Conservation (phyloP, 345 rosid genomes). For the Citrus australasica region DNA sequence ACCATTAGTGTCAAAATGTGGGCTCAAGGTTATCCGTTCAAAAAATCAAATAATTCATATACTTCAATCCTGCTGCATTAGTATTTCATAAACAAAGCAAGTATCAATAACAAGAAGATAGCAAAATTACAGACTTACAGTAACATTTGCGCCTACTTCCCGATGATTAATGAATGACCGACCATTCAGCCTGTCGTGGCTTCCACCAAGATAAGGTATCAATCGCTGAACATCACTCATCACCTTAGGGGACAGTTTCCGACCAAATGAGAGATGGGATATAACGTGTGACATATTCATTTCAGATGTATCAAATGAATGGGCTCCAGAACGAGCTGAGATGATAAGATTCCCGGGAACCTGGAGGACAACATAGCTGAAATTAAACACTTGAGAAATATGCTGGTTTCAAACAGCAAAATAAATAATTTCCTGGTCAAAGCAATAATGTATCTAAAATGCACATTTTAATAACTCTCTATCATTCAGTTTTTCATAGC, state of each 20-base stretch:
- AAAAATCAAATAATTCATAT: not conserved
- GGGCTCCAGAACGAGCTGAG: constrained; percentile 88
- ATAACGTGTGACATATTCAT: constrained; percentile 98
- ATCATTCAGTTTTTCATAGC: constrained; percentile 5
- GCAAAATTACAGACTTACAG: constrained; percentile 54
- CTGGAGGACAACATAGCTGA: constrained; percentile 36
- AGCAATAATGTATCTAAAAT: not conserved
- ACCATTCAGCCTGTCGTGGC: constrained; percentile 80
- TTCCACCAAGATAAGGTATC: constrained; percentile 78
- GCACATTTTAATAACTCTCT: not conserved
- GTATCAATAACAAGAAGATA: constrained; percentile 1
- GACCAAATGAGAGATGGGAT: constrained; percentile 85
- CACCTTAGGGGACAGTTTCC: constrained; percentile 51
- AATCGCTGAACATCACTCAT: constrained; percentile 62
- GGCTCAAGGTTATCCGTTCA: not conserved
- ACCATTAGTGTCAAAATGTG: not conserved
- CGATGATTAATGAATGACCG: constrained; percentile 74
- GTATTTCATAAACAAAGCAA: constrained; percentile 5
- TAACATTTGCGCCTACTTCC: constrained; percentile 82
- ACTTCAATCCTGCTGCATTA: not conserved
- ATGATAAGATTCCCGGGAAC: constrained; percentile 93
- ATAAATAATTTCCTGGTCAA: not conserved
- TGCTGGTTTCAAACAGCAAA: not conserved
- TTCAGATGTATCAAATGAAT: constrained; percentile 85
- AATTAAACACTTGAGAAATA: not conserved